Conservation (phyloP, 1,139 yeast species). For the Pichia sp. region DNA sequence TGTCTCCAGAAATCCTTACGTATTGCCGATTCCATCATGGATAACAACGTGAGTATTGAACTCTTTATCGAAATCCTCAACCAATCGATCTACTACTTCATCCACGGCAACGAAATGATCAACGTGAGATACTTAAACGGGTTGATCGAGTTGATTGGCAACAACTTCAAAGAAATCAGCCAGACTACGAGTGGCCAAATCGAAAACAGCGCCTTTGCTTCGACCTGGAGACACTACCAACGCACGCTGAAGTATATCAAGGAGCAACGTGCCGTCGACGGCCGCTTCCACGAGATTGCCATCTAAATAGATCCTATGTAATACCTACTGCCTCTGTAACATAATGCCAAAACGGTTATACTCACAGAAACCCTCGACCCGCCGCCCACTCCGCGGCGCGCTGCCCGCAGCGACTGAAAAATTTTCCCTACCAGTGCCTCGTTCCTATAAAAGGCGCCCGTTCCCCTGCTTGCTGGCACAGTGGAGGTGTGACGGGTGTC, state of each 20-base stretch:
- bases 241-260: slow-evolving; percentile 68
- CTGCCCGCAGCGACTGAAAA: no score
- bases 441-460: not conserved
- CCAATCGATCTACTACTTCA: slow-evolving; percentile 79
- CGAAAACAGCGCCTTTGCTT: slow-evolving; percentile 22
- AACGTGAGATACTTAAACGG: slow-evolving; percentile 81
- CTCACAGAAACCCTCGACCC: slow-evolving; percentile 12
- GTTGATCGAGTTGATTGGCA: slow-evolving; percentile 76
- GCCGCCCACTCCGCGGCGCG: no score
- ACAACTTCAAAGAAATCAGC: slow-evolving; percentile 62
- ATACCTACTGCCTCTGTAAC: no score
- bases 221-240: slow-evolving; percentile 53
- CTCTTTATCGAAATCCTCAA: slow-evolving; percentile 87
- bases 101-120: slow-evolving; percentile 74
- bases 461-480: not conserved
- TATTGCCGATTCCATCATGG: slow-evolving; percentile 93
- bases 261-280: slow-evolving; percentile 64
- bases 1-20: slow-evolving; percentile 75
- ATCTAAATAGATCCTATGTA: not conserved
- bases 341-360: no score
- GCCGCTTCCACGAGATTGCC: slow-evolving; percentile 41
- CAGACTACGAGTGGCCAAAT: slow-evolving; percentile 4
- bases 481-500: not conserved
- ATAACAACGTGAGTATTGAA: slow-evolving; percentile 72
- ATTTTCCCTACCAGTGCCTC: no score